A percentile compares a stretch with the other conserved stretches of the same genome.
These are phyloP conservation scores for Andrographis paniculata DNA, from an alignment of 305 asterid genomes.

Conservation along the genomic window DNA sequence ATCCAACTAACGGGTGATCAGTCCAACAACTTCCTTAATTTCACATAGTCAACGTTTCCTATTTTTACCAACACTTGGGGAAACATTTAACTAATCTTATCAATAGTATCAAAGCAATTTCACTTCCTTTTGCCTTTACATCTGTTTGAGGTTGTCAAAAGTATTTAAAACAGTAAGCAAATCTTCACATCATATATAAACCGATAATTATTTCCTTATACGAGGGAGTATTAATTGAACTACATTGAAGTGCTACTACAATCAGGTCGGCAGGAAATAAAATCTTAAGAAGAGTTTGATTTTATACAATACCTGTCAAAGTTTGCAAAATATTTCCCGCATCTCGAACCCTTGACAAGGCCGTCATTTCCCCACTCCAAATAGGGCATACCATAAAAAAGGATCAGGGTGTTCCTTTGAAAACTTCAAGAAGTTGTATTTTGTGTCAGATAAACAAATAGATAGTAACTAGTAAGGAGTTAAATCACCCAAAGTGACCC, in stretches of 20 bases:
- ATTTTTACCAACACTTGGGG: slow-evolving; percentile 9
- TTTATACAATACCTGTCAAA: slow-evolving; percentile 37
- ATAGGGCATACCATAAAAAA: slow-evolving; percentile 68
- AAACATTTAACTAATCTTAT: slow-evolving; percentile 3
- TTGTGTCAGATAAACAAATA: slow-evolving; percentile 4
- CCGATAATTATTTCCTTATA: slow-evolving; percentile 1
- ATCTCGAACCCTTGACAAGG: slow-evolving; percentile 59
- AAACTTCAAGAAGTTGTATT: slow-evolving; percentile 24
- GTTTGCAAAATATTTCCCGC: slow-evolving; percentile 42
- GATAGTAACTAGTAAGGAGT: slow-evolving; percentile 3
- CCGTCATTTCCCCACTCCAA: slow-evolving; percentile 67
- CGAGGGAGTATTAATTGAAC: no score
- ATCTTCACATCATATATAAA: no score
- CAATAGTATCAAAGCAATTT: slow-evolving; percentile 1
- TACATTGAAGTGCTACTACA: no score
- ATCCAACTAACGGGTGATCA: no score
- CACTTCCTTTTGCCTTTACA: slow-evolving; percentile 1
- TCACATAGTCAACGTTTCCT: slow-evolving; percentile 1
- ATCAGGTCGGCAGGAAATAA: no score
- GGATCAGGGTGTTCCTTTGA: slow-evolving; percentile 22
- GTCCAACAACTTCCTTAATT: no score
- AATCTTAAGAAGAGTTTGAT: no score
- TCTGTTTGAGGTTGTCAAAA: slow-evolving; percentile 1
- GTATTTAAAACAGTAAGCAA: slow-evolving; percentile 8
- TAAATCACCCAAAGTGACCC: background rate